Conservation (phyloP, 2,329 filamentous ascomycete genomes). For the Diaporthe citri region DNA sequence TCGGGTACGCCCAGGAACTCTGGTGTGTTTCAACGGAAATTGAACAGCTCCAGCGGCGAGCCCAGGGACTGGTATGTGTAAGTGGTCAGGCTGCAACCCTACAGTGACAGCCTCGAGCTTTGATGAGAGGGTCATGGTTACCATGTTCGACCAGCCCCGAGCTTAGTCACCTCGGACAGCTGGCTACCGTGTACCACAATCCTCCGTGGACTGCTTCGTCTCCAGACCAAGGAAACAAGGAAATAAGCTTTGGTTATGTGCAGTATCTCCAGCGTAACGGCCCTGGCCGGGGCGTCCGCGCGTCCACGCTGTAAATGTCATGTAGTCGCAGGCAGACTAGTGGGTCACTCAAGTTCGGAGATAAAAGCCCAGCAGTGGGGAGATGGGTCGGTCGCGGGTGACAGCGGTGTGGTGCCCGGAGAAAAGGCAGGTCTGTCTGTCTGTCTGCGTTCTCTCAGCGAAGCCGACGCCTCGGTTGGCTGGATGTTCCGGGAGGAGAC, state of each 20-base stretch:
- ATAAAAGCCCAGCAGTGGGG: slow-evolving; percentile 23
- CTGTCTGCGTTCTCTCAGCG: neutral
- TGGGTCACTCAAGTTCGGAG: slow-evolving; percentile 11
- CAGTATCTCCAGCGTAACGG: slow-evolving; percentile 1
- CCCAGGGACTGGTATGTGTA: slow-evolving; percentile 10
- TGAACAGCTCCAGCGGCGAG: slow-evolving; percentile 30
- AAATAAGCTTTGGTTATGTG: slow-evolving; percentile 19
- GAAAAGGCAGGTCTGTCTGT: slow-evolving; percentile 1
- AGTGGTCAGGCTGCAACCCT: slow-evolving; percentile 11
- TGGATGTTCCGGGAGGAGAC: slow-evolving; percentile 16
- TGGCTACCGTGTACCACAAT: neutral
- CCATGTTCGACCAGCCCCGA: neutral
- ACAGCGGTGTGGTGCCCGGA: slow-evolving; percentile 9
- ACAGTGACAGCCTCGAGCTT: slow-evolving; percentile 18
- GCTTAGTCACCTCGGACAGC: neutral
- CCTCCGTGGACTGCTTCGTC: neutral
- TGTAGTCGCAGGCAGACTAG: neutral
- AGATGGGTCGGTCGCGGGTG: slow-evolving; percentile 20
- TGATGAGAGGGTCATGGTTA: slow-evolving; percentile 33
- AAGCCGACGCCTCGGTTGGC: slow-evolving; percentile 29
- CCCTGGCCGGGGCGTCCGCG: neutral
- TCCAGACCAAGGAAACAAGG: slow-evolving; percentile 1
- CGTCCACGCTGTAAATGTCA: neutral
- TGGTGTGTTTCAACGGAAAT: slow-evolving; percentile 22
- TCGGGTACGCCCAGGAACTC: slow-evolving; percentile 11